Conservation (phyloP, 1,284 basidiomycete genomes). For the Naganishia cerealis region DNA sequence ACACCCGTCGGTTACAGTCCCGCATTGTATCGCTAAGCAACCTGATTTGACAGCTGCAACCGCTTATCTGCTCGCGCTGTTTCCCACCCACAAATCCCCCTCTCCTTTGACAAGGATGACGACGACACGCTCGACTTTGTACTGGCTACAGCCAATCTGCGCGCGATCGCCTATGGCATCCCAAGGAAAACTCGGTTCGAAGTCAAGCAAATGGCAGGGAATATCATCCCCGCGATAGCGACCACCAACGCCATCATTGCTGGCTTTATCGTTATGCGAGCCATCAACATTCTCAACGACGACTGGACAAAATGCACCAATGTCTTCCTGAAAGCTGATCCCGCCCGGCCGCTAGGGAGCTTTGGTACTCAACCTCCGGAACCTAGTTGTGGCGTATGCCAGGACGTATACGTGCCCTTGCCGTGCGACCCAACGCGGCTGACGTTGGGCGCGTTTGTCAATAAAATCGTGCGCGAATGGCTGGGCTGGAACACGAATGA, state of each 20-base stretch:
- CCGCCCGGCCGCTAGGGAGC: constrained; percentile 69
- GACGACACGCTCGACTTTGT: constrained; percentile 96
- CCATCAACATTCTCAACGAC: constrained; percentile 69
- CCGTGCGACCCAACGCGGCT: constrained; percentile 67
- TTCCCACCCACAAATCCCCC: constrained; percentile 67
- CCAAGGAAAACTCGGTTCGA: constrained; percentile 88
- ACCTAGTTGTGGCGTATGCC: constrained; percentile 75
- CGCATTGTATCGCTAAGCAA: neutral
- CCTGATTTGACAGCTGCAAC: constrained; percentile 61
- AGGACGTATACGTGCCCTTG: constrained; percentile 76
- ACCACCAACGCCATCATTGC: constrained; percentile 98
- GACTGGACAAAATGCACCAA: constrained; percentile 61
- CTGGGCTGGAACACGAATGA: constrained; percentile 61
- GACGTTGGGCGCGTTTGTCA: constrained; percentile 71
- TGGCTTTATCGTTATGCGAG: constrained; percentile 89
- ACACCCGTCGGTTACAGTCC: neutral
- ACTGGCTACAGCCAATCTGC: constrained; percentile 87
- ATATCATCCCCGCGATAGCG: constrained; percentile 98
- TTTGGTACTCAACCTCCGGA: constrained; percentile 68
- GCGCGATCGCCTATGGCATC: constrained; percentile 87
- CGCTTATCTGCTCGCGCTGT: constrained; percentile 73
- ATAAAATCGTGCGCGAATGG: constrained; percentile 58
- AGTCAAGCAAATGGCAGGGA: constrained; percentile 98
- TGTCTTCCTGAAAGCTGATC: constrained; percentile 72
- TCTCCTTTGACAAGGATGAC: constrained; percentile 97